Base-by-base conservation (phyloP, 805 yeast genomes). In the Pichia deserticola region DNA sequence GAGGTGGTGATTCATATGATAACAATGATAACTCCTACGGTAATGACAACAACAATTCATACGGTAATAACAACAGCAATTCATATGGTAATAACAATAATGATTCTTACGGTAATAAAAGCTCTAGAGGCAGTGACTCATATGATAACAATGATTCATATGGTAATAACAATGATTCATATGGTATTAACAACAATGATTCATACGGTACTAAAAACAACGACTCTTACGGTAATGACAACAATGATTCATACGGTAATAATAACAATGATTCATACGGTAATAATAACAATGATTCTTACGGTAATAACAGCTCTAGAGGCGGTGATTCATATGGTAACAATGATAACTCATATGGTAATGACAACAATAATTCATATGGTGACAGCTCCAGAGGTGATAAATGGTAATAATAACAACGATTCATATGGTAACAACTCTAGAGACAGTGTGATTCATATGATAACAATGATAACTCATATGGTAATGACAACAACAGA, bases 161-260 rank as follows among this genome's bases (percentile, higher is more conserved):
- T 32, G 44, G 35, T n/a, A 41, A 28, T 45, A 15, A 29, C 9
- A 29, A 60, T 56, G 63, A 69, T 58, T 63, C 67, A 36, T 64
- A 60, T 54, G 73, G 69, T 33, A 59, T 62, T 25, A 36, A 36
- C 46, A 48, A 61, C 56, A 51, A 40, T 29, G 25, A 34, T 54
- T 44, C 48, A 13, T 49, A 55, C 37, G 54, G 51, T 36, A 59
- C 47, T 33, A 57, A 57, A 47, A 54, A 55, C 54, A 29, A 42
- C 47, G 56, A 58, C 51, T 57, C 67, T 12, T 67, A 65, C 56
- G 68, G 68, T 43, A 55, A 61, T 20, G n/a, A 57, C 48, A 54
- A 55, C 54, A 29, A 42, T 47, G 56, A 58, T 51, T 57, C 67
- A 13, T 67, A 65, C 56, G 68, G 68, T 43, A 55, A 61, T 20